phyloP scores from a whole-genome alignment of 1,139 yeast species.

The Suhomyces terraborum region DNA sequence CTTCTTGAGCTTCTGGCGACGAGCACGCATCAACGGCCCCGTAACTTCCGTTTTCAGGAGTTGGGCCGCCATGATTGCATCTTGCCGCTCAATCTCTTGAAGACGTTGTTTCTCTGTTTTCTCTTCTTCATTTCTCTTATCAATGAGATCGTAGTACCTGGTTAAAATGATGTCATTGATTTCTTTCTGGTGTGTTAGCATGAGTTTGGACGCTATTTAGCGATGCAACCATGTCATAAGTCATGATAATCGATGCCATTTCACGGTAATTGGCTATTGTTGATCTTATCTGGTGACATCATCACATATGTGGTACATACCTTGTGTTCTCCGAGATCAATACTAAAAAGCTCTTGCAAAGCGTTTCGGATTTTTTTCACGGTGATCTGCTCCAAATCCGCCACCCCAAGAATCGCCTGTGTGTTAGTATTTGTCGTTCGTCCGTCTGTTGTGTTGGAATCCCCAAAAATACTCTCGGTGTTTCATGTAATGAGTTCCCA shows the following conservation, averaged over 20 bases:
- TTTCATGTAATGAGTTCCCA: neutral
- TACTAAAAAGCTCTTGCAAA: slow-evolving; percentile 63
- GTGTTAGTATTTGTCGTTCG: slow-evolving; percentile 25
- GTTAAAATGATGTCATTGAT: slow-evolving; percentile 63
- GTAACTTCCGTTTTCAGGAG: slow-evolving; percentile 41
- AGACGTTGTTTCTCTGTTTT: slow-evolving; percentile 28
- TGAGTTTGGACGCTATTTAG: no score
- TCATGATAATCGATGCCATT: no score
- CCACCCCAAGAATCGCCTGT: slow-evolving; percentile 72
- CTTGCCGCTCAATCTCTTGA: slow-evolving; percentile 40
- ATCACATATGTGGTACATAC: slow-evolving; percentile 39
- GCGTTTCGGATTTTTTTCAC: slow-evolving; percentile 74
- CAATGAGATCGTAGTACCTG: slow-evolving; percentile 55
- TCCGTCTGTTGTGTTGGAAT: no score
- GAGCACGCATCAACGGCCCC: slow-evolving; percentile 25
- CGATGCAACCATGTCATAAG: no score
- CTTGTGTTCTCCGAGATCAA: slow-evolving; percentile 54
- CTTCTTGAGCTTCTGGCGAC: slow-evolving; percentile 9
- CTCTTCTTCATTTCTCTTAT: slow-evolving; percentile 35
- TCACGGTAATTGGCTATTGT: no score
- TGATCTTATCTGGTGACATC: no score
- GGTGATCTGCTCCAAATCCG: slow-evolving; percentile 70
- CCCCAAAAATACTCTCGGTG: no score
- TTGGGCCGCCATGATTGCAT: slow-evolving; percentile 49
- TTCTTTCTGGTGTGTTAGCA: slow-evolving; percentile 41